Conservation (phyloP, 768 basidiomycete species). For the Lactarius akahatsu region DNA sequence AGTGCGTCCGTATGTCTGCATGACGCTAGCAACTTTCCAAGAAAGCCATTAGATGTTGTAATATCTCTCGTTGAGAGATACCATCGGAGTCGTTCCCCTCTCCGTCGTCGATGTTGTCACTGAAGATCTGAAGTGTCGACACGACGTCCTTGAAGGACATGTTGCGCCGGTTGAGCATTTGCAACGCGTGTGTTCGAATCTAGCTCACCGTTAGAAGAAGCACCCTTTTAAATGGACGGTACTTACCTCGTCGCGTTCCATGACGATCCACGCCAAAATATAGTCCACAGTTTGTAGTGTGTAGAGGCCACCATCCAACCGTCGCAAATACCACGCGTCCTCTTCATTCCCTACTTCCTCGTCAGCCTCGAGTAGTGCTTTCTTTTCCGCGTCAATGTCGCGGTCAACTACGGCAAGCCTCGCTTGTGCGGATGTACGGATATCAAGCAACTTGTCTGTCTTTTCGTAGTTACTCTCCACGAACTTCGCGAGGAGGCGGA, state of each 20-base stretch:
- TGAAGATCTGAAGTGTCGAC: slow-evolving; percentile 65
- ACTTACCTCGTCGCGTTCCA: slow-evolving; percentile 98
- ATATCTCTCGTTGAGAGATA: slow-evolving; percentile 62
- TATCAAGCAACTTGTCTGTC: slow-evolving; percentile 87
- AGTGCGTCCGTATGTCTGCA: slow-evolving; percentile 17
- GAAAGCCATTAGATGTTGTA: slow-evolving; percentile 65
- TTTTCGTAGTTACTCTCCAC: slow-evolving; percentile 93
- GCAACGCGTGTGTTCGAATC: slow-evolving; percentile 73
- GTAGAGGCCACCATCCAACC: slow-evolving; percentile 84
- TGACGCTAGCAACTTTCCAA: slow-evolving; percentile 43
- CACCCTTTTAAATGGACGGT: slow-evolving; percentile 1
- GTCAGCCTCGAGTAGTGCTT: slow-evolving; percentile 57
- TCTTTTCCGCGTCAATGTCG: slow-evolving; percentile 68
- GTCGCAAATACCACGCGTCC: slow-evolving; percentile 79
- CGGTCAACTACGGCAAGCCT: slow-evolving; percentile 61
- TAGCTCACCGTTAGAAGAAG: slow-evolving; percentile 36
- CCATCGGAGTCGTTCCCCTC: slow-evolving; percentile 38
- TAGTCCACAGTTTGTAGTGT: slow-evolving; percentile 92
- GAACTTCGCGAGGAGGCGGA: slow-evolving; percentile 88
- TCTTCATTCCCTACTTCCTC: slow-evolving; percentile 62
- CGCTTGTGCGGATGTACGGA: slow-evolving; percentile 66
- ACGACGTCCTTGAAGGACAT: slow-evolving; percentile 70
- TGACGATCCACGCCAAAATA: slow-evolving; percentile 89
- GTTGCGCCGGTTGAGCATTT: slow-evolving; percentile 74
- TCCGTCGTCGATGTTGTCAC: slow-evolving; percentile 68